Evolutionary conservation across 2,329 filamentous ascomycete genomes (phyloP).

Genomic region (Aspergillus phoenicis): DNA sequence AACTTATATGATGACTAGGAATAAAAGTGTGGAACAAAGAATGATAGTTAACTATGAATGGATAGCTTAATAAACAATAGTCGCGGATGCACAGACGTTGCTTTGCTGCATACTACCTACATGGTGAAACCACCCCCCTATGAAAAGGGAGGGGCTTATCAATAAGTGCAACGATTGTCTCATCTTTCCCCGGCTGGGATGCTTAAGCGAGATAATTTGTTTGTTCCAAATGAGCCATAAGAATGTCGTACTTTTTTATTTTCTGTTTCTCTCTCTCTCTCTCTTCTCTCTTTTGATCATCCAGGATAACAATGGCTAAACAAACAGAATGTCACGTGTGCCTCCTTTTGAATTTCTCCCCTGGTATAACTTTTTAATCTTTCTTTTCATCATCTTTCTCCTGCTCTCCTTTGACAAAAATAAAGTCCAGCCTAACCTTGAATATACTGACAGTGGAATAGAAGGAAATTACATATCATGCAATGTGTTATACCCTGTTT

Average conservation of each 20-base stretch:
- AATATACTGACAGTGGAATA: neutral
- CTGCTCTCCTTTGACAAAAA: neutral
- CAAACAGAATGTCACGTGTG: neutral
- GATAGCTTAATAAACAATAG: neutral
- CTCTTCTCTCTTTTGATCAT: too few relatives aligned
- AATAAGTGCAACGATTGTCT: neutral
- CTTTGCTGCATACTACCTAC: neutral
- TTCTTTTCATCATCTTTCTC: neutral
- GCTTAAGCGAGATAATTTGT: neutral
- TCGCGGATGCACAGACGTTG: neutral
- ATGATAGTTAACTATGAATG: neutral
- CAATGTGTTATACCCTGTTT: slow-evolving; percentile 61
- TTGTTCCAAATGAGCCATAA: neutral
- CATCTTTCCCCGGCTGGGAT: neutral
- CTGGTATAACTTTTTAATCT: neutral
- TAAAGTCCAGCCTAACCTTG: neutral
- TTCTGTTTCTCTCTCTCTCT: too few relatives aligned
- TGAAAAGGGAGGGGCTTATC: slow-evolving; percentile 5
- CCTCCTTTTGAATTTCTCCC: neutral
- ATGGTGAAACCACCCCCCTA: slow-evolving; percentile 3
- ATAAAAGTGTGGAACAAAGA: neutral
- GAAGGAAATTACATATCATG: slow-evolving; percentile 40
- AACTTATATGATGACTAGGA: too few relatives aligned
- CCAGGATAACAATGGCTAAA: too few relatives aligned
- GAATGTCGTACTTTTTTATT: too few relatives aligned